A percentile compares a stretch with the other conserved stretches of the same genome.
phyloP scores from a whole-genome alignment of 371 early-diverging fungal species.

The Haplosporangium sp. region DNA sequence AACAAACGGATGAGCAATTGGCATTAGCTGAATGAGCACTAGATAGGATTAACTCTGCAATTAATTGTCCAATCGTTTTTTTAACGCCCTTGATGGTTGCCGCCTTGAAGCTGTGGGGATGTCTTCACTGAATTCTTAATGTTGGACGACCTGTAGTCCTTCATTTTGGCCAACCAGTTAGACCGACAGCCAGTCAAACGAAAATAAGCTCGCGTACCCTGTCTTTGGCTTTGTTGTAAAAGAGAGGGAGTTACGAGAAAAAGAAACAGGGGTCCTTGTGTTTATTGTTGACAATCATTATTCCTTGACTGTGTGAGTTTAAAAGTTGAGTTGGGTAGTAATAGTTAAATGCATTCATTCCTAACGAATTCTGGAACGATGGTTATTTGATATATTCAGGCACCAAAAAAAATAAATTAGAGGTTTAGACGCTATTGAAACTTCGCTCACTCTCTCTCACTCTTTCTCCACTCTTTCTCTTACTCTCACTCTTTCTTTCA shows the following conservation, averaged over 20 bases:
- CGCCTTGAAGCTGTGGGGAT: neutral
- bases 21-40: neutral
- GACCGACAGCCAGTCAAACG: too few species aligned
- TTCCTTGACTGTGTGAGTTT: neutral
- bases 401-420: neutral
- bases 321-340: neutral
- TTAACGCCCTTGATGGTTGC: neutral
- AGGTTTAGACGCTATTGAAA: too few species aligned
- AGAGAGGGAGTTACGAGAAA: neutral
- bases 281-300: neutral
- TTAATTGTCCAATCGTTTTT: neutral
- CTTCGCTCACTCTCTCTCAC: neutral
- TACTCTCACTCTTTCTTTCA: conserved; percentile 1
- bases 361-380: neutral
- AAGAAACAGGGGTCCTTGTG: neutral
- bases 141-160: too few species aligned
- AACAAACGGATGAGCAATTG: conserved; percentile 1
- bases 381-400: neutral
- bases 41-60: neutral
- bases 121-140: neutral
- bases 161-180: too few species aligned
- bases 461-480: neutral
- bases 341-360: neutral
- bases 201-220: conserved; percentile 2
- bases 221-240: neutral